phyloP scores from a whole-genome alignment of 495 filamentous ascomycete species.

The Amorphotheca resinae region DNA sequence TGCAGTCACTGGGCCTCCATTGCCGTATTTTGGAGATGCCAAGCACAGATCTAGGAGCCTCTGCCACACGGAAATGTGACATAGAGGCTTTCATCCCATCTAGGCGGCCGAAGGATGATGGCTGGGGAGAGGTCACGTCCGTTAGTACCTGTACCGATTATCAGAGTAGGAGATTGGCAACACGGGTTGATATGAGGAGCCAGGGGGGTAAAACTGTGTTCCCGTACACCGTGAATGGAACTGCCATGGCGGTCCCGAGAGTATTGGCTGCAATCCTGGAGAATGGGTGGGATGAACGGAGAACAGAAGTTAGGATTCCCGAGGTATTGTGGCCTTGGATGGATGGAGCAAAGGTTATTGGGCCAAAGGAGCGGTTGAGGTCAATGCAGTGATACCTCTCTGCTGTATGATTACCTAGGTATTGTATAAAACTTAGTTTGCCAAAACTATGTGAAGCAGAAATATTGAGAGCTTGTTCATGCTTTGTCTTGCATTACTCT shows the following conservation, averaged over 20 bases:
- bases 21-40: slow-evolving; percentile 93
- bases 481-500: too few relatives aligned
- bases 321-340: slow-evolving; percentile 70
- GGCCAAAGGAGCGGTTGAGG: neutral
- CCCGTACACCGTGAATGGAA: slow-evolving; percentile 87
- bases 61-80: slow-evolving; percentile 73
- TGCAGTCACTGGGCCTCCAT: slow-evolving; percentile 62
- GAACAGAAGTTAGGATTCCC: slow-evolving; percentile 54
- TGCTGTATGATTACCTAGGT: neutral
- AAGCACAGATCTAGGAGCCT: slow-evolving; percentile 71
- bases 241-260: slow-evolving; percentile 80
- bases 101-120: slow-evolving; percentile 54
- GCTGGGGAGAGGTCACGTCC: slow-evolving; percentile 90
- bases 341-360: slow-evolving; percentile 58
- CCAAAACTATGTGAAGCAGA: too few relatives aligned
- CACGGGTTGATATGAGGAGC: slow-evolving; percentile 42
- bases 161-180: slow-evolving; percentile 71
- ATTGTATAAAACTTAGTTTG: neutral
- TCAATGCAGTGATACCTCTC: too few relatives aligned
- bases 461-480: too few relatives aligned
- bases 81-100: slow-evolving; percentile 94
- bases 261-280: slow-evolving; percentile 87
- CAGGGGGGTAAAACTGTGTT: slow-evolving; percentile 38
- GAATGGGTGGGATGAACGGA: slow-evolving; percentile 70
- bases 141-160: slow-evolving; percentile 92